These are phyloP conservation scores for Fraxinus albicans DNA, from an alignment of 305 asterid species.

Conservation along the genomic window DNA sequence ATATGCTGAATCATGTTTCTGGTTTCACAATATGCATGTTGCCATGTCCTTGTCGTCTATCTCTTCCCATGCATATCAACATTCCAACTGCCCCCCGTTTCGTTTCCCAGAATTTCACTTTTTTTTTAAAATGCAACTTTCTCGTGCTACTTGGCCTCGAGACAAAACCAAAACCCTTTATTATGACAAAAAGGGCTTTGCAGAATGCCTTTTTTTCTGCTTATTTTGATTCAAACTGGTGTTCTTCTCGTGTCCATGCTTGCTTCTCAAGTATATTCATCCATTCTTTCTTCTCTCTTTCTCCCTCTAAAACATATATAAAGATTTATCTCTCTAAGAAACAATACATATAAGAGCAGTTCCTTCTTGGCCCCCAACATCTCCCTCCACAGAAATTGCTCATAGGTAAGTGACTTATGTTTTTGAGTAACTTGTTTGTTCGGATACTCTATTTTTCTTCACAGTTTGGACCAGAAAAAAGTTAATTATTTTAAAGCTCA, in stretches of 20 bases:
- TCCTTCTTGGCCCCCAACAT: neutral
- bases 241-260: conserved; percentile 23
- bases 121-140: conserved; percentile 25
- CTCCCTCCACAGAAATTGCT: neutral
- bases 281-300: neutral
- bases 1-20: conserved; percentile 17
- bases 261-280: neutral
- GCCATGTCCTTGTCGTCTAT: neutral
- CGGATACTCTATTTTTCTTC: neutral
- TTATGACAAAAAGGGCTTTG: conserved; percentile 24
- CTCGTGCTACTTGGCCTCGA: conserved; percentile 21
- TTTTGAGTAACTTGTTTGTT: neutral
- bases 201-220: neutral
- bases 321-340: neutral
- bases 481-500: neutral
- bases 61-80: conserved; percentile 4
- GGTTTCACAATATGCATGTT: conserved; percentile 7
- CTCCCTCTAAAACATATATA: neutral
- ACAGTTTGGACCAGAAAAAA: neutral
- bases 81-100: conserved; percentile 23
- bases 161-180: conserved; percentile 16
- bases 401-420: neutral
- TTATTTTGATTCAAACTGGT: neutral
- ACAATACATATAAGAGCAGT: neutral
- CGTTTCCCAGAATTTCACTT: conserved; percentile 17